These are phyloP conservation scores for Gracilaria vermiculophylla DNA, from an alignment of 23 red algal genomes.

Conservation along the genomic window DNA sequence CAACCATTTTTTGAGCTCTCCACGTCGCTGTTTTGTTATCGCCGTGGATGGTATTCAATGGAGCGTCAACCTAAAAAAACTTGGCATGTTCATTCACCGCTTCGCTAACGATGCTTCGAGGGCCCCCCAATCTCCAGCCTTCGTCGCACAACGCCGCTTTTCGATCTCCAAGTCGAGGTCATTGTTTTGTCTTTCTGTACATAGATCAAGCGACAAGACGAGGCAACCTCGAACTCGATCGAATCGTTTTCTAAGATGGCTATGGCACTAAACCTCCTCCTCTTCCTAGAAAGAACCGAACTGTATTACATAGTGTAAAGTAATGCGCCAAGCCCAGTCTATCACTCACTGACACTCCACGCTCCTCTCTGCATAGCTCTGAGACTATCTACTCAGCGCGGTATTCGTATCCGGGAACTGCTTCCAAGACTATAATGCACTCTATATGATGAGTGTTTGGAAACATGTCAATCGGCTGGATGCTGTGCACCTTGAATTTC, in stretches of 20 bases:
- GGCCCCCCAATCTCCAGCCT: neutral
- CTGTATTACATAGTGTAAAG: neutral
- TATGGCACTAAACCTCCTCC: neutral
- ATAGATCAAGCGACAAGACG: slow-evolving; percentile 22
- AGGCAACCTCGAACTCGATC: neutral
- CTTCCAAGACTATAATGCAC: slow-evolving; percentile 69
- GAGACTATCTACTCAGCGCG: neutral
- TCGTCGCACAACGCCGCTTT: neutral
- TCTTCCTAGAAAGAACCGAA: neutral
- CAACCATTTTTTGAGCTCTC: slow-evolving; percentile 55
- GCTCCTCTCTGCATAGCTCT: neutral
- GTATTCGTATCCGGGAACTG: neutral
- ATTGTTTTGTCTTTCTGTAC: slow-evolving; percentile 27
- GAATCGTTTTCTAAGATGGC: neutral
- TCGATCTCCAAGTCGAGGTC: slow-evolving; percentile 9
- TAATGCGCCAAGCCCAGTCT: neutral
- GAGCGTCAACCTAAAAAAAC: slow-evolving; percentile 5
- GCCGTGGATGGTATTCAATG: slow-evolving; percentile 30
- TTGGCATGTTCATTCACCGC: slow-evolving; percentile 31
- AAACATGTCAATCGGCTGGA: slow-evolving; percentile 96
- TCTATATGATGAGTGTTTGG: slow-evolving; percentile 98
- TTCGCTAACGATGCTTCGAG: neutral
- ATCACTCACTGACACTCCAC: neutral
- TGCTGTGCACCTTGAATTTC: slow-evolving; percentile 34
- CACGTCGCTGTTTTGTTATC: slow-evolving; percentile 44